Evolutionary conservation across 2,329 filamentous ascomycete genomes (phyloP).

Genomic region (Microcyclospora tardicrescens): DNA sequence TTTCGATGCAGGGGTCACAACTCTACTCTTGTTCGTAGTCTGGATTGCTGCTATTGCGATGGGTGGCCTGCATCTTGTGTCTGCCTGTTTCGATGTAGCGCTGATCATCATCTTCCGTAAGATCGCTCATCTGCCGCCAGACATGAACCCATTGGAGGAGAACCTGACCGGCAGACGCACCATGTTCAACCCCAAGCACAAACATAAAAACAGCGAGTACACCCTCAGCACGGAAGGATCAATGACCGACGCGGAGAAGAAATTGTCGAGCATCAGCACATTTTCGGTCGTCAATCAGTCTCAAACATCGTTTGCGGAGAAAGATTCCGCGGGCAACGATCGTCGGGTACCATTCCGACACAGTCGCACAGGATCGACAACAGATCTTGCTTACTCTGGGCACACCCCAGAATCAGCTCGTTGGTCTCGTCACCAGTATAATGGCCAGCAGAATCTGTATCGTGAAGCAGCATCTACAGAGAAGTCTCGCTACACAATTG

Average conservation of each 20-base stretch:
- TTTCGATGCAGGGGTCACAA: slow-evolving; percentile 43
- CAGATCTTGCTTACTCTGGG: slow-evolving; percentile 40
- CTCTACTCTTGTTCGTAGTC: slow-evolving; percentile 48
- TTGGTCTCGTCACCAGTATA: slow-evolving; percentile 41
- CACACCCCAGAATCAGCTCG: slow-evolving; percentile 39
- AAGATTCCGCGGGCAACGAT: slow-evolving; percentile 25
- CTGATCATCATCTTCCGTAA: slow-evolving; percentile 67
- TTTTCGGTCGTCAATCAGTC: slow-evolving; percentile 25
- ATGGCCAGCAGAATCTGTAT: slow-evolving; percentile 32
- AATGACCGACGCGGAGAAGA: slow-evolving; percentile 46
- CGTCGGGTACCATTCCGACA: slow-evolving; percentile 64
- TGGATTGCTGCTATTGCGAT: slow-evolving; percentile 55
- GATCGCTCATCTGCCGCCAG: slow-evolving; percentile 70
- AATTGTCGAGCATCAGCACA: slow-evolving; percentile 34
- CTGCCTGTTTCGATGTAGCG: slow-evolving; percentile 59
- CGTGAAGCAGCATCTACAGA: slow-evolving; percentile 21
- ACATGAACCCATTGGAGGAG: slow-evolving; percentile 88
- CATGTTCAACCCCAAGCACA: slow-evolving; percentile 41
- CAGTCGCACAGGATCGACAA: slow-evolving; percentile 53
- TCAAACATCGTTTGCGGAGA: slow-evolving; percentile 23
- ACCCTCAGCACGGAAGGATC: slow-evolving; percentile 32
- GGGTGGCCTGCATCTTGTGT: slow-evolving; percentile 56
- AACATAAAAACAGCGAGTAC: slow-evolving; percentile 53
- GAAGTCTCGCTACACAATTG: slow-evolving; percentile 26
- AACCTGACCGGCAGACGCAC: slow-evolving; percentile 55